A percentile compares a stretch with the other conserved stretches of the same genome.
Conservation (phyloP, 148 eudicot species). For the Rhododendron vialii region DNA sequence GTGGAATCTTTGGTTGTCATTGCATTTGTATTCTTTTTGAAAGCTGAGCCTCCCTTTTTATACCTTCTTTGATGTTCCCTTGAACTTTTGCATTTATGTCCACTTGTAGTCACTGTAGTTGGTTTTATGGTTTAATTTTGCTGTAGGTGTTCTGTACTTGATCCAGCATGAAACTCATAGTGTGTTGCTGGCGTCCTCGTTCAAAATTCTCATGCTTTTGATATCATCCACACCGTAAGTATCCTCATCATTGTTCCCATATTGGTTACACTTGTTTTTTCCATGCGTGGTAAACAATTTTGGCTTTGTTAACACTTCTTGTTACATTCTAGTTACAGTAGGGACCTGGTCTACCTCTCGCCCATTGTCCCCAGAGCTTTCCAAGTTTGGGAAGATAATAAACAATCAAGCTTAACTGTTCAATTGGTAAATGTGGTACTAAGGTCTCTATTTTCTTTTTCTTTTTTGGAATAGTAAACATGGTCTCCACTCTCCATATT, state of each 20-base stretch:
- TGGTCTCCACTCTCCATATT: not conserved
- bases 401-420: not conserved
- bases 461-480: not conserved
- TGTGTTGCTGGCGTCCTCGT: slow-evolving; percentile 62
- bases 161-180: slow-evolving; percentile 70
- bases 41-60: not conserved
- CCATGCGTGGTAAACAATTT: not conserved
- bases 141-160: slow-evolving; percentile 70
- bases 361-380: not conserved
- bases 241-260: not conserved
- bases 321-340: not conserved
- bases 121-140: slow-evolving; percentile 8
- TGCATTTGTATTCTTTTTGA: not conserved
- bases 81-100: not conserved
- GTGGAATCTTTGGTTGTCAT: not conserved
- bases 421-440: not conserved
- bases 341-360: not conserved
- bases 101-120: slow-evolving; percentile 6
- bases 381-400: not conserved
- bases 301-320: not conserved
- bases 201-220: slow-evolving; percentile 79
- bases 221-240: slow-evolving; percentile 92
- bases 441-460: not conserved
- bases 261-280: not conserved
- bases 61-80: not conserved